Evolutionary conservation across 345 rosid genomes (phyloP), one percentile per base, ranked within the genome.

Genomic region (Syzygium aromaticum): DNA sequence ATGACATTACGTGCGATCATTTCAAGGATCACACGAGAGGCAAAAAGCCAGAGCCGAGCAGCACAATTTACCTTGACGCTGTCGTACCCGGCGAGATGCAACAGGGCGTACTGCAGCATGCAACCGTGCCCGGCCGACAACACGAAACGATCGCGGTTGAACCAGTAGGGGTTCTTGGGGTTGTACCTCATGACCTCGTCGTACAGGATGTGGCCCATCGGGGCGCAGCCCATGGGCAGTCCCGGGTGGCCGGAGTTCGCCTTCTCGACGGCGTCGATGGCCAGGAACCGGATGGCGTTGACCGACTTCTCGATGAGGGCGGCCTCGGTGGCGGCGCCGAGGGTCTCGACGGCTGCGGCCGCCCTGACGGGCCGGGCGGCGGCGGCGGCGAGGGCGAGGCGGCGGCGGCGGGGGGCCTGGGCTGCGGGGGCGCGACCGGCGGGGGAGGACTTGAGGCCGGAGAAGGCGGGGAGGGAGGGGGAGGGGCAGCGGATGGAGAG

Each of bases 81-180:
- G 78, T 96, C 99, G 91, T 97, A 97, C 56, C 99, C 99, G 88
- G 99, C 98, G 54, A 97, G 98, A 89, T 97, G 99, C 89, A 97
- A 95, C 88, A 97, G 92, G 83, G 98, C 98, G 89, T 97, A 97
- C 83, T 96, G 98, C 85, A 97, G 87, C 99, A 97, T 96, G 52
- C 99, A 97, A 6, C 99, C 99, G 67, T 97, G 99, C 3, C 99
- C 99, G 77, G 99, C 99, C 16, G 98, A 96, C 92, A 97, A 90
- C 51, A 97, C 97, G 89, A 97, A 97, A 15, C 99, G 96, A 87
- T 97, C 99, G 38, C 99, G 95, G 89, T 97, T 97, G 89, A 97
- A 97, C 99, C 99, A 97, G 88, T 96, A 95, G 5, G 99, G 99
- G 51, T 96, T 97, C 92, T 96, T 96, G 7, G 98, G 99, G 91